Evolutionary conservation across 306 rosid species (phyloP), one percentile per base, ranked within the genome.

Genomic region (Vachellia pachyceras): DNA sequence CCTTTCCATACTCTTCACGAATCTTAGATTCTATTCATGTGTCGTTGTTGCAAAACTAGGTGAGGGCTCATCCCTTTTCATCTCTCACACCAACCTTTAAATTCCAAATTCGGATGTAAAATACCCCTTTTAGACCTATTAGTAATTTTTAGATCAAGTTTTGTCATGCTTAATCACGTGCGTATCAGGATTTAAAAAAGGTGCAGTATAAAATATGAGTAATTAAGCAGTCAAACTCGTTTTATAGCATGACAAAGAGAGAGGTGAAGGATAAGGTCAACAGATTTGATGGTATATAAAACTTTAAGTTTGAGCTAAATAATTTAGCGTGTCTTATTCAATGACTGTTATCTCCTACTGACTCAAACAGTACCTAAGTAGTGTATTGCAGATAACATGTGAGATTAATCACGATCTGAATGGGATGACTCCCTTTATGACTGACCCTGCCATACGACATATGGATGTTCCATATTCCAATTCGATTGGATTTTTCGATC

Each of bases 1-100:
- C 25, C 58, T 60, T 75, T 75, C 12, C 12, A 11, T 10, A 6
- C 50, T 73, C 73, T 50, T 60, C 69, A 29, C 39, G 73, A 68
- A 37, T 50, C 77, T 64, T 13, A 73, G 90, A 88, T 88, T 88
- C 90, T 88, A 55, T 81, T 71, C 82, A 63, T 11, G 54, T 11
- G 85, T 88, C 86, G 57, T 76, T 77, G 50, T 76, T 66, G 52
- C 63, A 50, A 67, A 72, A 46, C 77, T 47, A n/a, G 33, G 85
- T 54, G 57, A 65, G 65, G 9, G 7, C 12, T 18, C 11, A 50
- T 0, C 60, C 25, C 18, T 20, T n/a, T 7, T 55, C 13, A 20
- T 18, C 20, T n/a, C 4, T 54, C 25, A 18, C 60, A 6, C 60
- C 60, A 7, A 54, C 18, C 60, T 54, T 54, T 54, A 54, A 54